Evolutionary conservation across 2,329 filamentous ascomycete genomes (phyloP), one percentile per base, ranked within the genome.

Genomic region (Didymella lethalis): DNA sequence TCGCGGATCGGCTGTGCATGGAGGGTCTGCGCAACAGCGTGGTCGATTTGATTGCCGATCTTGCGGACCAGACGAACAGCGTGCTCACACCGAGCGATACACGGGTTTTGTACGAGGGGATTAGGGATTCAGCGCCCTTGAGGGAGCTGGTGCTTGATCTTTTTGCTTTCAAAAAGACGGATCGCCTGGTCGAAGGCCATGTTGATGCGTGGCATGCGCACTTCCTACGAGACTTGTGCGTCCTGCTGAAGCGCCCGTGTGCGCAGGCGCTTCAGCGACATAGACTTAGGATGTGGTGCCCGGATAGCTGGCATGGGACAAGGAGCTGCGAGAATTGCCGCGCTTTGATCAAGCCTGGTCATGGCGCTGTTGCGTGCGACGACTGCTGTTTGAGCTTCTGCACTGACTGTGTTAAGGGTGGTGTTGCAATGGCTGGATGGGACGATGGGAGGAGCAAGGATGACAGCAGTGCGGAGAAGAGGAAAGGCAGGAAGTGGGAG

Each of bases 151-250:
- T 83, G 14, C 71, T 83, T 31, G 81, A 84, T 60, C 74, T 84
- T 8, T 84, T 83, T 67, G 79, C 80, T 1, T 83, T 82, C 75
- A 84, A 84, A 68, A 83, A 83, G 62, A 84, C 81, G 34, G 81
- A 83, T 63, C 77, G 79, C 20, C 63, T 84, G 16, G 72, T 84
- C 16, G 77, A 78, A 41, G 76, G 70, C 20, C 81, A 84, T 63
- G 72, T 71, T 53, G 81, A 83, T 59, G 71, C 76, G 25, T 83
- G 81, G 81, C 81, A 83, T 54, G 80, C 80, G 5, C 69, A 62
- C 0, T 83, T 83, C 64, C 70, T 83, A 12, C 76, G 81, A 48
- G 81, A 83, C 38, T 67, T 83, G 23, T 74, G 75, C 47, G 81
- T 83, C 11, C 72, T 77, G 46, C 67, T 83, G 26, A 83, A 83